phyloP scores from a whole-genome alignment of 805 yeast genomes.

The Wickerhamiella slavikovae region DNA sequence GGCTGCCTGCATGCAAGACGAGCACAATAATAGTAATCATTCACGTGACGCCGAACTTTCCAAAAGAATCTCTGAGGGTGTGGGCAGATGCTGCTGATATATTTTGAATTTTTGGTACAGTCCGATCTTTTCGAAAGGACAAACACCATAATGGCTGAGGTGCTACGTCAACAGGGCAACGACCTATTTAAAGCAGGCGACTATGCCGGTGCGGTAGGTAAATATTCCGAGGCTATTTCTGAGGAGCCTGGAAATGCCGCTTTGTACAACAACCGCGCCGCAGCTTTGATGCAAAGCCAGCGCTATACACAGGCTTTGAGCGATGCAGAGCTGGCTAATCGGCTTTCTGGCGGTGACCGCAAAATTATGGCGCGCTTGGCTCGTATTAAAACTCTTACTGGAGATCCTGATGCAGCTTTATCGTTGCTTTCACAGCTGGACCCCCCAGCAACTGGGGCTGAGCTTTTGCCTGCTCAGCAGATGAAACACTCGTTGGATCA shows the following conservation, averaged over 20 bases:
- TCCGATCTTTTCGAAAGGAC: neutral
- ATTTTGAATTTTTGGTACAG: too few relatives aligned
- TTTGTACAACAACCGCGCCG: conserved; percentile 21
- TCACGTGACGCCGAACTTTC: too few relatives aligned
- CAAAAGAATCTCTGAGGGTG: too few relatives aligned
- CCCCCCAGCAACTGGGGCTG: conserved; percentile 10
- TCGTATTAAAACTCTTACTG: conserved; percentile 17
- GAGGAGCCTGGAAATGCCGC: conserved; percentile 19
- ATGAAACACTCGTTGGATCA: conserved; percentile 19
- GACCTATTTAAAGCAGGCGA: conserved; percentile 18
- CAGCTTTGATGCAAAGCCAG: conserved; percentile 19
- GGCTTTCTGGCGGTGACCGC: conserved; percentile 14
- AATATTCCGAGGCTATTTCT: conserved; percentile 19
- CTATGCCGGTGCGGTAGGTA: conserved; percentile 15
- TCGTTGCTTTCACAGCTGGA: conserved; percentile 10
- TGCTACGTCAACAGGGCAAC: conserved; percentile 20
- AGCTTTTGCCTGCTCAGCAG: conserved; percentile 16
- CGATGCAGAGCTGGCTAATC: conserved; percentile 17
- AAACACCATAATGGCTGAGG: conserved; percentile 12
- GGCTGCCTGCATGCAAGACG: too few relatives aligned
- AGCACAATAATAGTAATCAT: too few relatives aligned
- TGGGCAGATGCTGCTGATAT: too few relatives aligned
- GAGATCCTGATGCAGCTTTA: conserved; percentile 18
- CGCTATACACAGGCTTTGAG: conserved; percentile 17
- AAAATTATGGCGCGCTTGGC: conserved; percentile 20